These are phyloP conservation scores for Escovopsis sp. DNA, from an alignment of 2,329 filamentous ascomycete genomes.

Conservation along the genomic window DNA sequence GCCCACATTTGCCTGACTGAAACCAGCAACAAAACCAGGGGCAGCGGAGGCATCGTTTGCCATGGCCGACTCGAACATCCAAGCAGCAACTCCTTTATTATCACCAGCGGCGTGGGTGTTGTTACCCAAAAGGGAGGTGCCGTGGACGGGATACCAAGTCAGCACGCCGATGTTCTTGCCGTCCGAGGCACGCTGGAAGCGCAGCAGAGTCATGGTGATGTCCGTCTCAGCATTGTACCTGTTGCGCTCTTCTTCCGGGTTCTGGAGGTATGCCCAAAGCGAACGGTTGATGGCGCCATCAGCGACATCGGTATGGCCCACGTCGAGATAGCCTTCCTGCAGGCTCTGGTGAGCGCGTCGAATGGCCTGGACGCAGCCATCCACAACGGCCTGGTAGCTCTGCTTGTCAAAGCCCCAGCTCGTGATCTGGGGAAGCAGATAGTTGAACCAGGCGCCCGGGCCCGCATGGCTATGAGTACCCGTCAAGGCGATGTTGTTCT, in stretches of 20 bases:
- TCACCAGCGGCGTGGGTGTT: conserved; percentile 88
- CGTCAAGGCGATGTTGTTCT: conserved; percentile 75
- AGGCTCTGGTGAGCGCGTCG: conserved; percentile 51
- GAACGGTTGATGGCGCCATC: conserved; percentile 84
- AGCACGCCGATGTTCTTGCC: conserved; percentile 65
- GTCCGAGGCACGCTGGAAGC: conserved; percentile 61
- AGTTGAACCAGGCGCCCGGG: conserved; percentile 88
- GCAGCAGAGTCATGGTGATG: conserved; percentile 57
- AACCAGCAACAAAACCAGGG: conserved; percentile 70
- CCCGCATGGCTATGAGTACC: conserved; percentile 90
- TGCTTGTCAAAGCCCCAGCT: conserved; percentile 74
- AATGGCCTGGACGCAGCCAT: conserved; percentile 72
- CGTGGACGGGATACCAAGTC: conserved; percentile 87
- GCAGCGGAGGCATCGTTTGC: conserved; percentile 38
- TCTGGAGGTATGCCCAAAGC: conserved; percentile 74
- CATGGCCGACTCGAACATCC: conserved; percentile 63
- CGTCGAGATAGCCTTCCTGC: conserved; percentile 51
- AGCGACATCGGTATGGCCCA: conserved; percentile 53
- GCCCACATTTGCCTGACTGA: conserved; percentile 82
- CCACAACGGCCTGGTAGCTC: conserved; percentile 78
- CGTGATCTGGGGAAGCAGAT: conserved; percentile 81
- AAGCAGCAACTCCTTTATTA: conserved; percentile 88
- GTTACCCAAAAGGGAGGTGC: conserved; percentile 80
- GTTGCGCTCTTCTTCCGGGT: conserved; percentile 61
- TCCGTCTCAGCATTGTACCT: conserved; percentile 44